A percentile compares a stretch with the other conserved stretches of the same genome.
Evolutionary conservation across 2,329 filamentous ascomycete species (phyloP).

Genomic region (Fusarium foetens): DNA sequence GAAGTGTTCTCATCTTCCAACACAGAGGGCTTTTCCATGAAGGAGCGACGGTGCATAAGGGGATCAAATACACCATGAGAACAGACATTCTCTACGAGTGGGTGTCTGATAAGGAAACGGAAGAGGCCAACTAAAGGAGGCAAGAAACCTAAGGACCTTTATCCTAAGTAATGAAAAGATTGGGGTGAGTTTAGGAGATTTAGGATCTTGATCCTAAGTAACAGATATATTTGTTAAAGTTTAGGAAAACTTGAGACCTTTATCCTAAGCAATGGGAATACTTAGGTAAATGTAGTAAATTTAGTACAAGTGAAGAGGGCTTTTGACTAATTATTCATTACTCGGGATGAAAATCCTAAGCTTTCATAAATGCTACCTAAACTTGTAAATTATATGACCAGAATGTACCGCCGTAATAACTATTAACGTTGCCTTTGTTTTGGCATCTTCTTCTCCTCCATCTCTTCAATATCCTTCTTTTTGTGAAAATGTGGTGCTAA

Average conservation of each 20-base stretch:
- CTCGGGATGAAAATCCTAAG: not conserved
- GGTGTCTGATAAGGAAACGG: constrained; percentile 26
- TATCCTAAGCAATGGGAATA: not conserved
- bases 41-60: constrained; percentile 62
- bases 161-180: not conserved
- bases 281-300: not conserved
- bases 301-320: not conserved
- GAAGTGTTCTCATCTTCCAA: constrained; percentile 70
- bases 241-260: too few species aligned
- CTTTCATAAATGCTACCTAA: not conserved
- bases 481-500: constrained; percentile 96
- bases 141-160: not conserved
- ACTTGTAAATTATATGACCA: not conserved
- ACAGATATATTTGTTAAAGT: too few species aligned
- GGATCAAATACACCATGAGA: constrained; percentile 67
- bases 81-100: constrained; percentile 64
- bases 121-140: not conserved
- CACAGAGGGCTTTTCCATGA: constrained; percentile 62
- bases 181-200: too few species aligned
- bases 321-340: too few species aligned
- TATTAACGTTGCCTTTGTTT: constrained; percentile 44
- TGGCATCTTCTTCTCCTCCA: constrained; percentile 77
- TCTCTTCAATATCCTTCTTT: constrained; percentile 83
- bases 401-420: not conserved
- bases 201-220: too few species aligned